Evolutionary conservation across 345 rosid species (phyloP).

Genomic region (Eutrema yunnanense): DNA sequence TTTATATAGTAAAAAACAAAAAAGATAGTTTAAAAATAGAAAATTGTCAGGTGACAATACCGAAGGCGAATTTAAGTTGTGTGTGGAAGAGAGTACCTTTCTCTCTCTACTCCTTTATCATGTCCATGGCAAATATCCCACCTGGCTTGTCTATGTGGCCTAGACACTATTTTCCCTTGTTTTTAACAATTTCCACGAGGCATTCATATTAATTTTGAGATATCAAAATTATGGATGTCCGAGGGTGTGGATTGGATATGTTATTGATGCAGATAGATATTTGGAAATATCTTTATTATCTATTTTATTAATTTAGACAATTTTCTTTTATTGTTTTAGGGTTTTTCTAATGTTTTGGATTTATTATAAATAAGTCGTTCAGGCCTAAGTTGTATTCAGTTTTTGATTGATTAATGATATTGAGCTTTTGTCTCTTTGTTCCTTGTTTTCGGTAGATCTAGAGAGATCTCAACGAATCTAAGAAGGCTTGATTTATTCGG

Average conservation of each 20-base stretch:
- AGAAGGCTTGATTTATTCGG: no score
- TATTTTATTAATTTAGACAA: no score
- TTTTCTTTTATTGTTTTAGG: no score
- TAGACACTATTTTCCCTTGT: background rate
- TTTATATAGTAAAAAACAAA: background rate
- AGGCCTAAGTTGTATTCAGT: no score
- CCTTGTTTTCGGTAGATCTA: no score
- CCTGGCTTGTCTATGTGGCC: conserved; percentile 7
- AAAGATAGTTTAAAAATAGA: background rate
- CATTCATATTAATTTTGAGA: background rate
- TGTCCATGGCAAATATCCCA: conserved; percentile 1
- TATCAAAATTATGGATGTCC: background rate
- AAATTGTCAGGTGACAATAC: conserved; percentile 8
- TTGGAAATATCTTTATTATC: no score
- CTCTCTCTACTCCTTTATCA: background rate
- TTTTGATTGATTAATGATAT: no score
- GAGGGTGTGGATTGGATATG: background rate
- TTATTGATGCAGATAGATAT: no score
- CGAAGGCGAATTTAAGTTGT: background rate
- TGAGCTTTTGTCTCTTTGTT: no score
- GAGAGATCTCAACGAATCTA: no score
- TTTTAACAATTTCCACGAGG: background rate
- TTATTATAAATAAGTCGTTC: no score
- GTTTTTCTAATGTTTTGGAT: no score
- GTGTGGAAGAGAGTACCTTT: conserved; percentile 9